Conservation (phyloP, 352 stramenopile genomes). For the Globisporangium radiosum region DNA sequence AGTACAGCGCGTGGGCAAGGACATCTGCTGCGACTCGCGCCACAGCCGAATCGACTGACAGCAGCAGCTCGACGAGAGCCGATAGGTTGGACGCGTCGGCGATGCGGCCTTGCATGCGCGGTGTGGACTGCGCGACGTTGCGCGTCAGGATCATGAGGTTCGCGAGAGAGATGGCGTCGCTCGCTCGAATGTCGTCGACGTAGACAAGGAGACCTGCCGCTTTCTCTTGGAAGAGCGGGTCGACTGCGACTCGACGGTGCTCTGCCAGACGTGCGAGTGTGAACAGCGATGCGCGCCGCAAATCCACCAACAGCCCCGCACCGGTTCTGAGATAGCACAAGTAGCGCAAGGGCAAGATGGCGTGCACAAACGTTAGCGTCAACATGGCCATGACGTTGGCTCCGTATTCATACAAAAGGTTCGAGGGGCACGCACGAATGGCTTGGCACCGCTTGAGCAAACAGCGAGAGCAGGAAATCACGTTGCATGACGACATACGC, state of each 20-base stretch:
- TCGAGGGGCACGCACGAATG: no score
- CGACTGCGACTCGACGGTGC: constrained; percentile 15
- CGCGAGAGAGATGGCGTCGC: constrained; percentile 10
- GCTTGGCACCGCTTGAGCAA: not conserved
- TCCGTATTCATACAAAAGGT: no score
- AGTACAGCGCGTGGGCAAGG: constrained; percentile 11
- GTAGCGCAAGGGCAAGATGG: not conserved
- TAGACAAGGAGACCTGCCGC: constrained; percentile 14
- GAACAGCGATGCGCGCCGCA: constrained; percentile 24
- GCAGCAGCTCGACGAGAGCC: constrained; percentile 5
- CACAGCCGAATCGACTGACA: not conserved
- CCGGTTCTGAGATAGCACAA: not conserved
- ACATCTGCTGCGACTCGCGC: constrained; percentile 7
- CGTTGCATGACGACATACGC: constrained; percentile 5
- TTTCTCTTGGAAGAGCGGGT: constrained; percentile 27
- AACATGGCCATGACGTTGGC: no score
- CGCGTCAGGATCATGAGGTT: constrained; percentile 23
- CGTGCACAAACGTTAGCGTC: not conserved
- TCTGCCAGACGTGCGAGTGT: constrained; percentile 23
- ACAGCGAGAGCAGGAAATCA: constrained; percentile 10
- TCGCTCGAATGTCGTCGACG: not conserved
- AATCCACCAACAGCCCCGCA: not conserved
- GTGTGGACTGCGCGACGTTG: constrained; percentile 20
- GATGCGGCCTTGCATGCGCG: constrained; percentile 18
- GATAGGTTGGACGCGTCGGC: constrained; percentile 14